Evolutionary conservation across 2,329 filamentous ascomycete genomes (phyloP).

Genomic region (Phialocephala subalpina): DNA sequence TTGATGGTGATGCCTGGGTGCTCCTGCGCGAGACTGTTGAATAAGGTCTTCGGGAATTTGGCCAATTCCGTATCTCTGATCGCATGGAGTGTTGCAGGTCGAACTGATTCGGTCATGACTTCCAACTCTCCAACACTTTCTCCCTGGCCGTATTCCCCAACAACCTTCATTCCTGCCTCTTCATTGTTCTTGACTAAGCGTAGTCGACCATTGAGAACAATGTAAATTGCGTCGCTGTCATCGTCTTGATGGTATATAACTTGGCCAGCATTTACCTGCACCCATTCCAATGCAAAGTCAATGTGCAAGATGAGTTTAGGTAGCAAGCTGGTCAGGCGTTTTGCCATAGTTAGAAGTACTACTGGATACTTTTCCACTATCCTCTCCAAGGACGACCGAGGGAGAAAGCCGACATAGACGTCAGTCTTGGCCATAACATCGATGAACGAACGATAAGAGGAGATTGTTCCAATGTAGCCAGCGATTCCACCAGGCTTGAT

Average conservation of each 20-base stretch:
- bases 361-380: constrained; percentile 94
- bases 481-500: constrained; percentile 95
- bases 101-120: constrained; percentile 90
- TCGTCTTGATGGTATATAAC: constrained; percentile 93
- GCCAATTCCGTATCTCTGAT: constrained; percentile 97
- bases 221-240: constrained; percentile 97
- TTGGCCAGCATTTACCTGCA: constrained; percentile 94
- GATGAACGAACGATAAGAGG: constrained; percentile 94
- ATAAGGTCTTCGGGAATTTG: constrained; percentile 93
- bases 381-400: constrained; percentile 82
- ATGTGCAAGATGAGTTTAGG: constrained; percentile 94
- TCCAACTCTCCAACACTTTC: constrained; percentile 98
- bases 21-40: constrained; percentile 97
- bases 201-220: constrained; percentile 92
- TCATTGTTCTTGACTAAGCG: constrained; percentile 84
- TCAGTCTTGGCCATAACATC: constrained; percentile 98
- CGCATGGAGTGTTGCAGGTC: constrained; percentile 92
- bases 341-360: constrained; percentile 93
- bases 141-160: constrained; percentile 94
- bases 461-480: constrained; percentile 93
- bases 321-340: constrained; percentile 87
- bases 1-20: constrained; percentile 99
- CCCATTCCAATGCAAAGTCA: constrained; percentile 98
- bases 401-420: constrained; percentile 96
- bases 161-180: constrained; percentile 82